Evolutionary conservation across 2,329 filamentous ascomycete genomes (phyloP), one percentile per base, ranked within the genome.

Genomic region (Epichloe scottii): DNA sequence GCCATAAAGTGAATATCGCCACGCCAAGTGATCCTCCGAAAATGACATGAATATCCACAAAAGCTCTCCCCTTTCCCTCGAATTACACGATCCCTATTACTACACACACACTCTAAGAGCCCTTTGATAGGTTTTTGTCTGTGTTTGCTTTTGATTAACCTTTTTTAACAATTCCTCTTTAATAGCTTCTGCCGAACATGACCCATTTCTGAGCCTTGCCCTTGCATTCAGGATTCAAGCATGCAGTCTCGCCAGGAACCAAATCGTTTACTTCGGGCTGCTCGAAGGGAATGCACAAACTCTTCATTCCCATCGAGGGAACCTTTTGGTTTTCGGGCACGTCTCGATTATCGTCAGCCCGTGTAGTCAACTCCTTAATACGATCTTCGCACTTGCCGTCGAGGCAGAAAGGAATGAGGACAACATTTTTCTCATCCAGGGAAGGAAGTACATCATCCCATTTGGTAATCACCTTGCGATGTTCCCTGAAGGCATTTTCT

Each of bases 401-500:
- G 55, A 90, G 74, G 66, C 94, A 98, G 75, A 89, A 87, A 49
- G 91, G 91, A 57, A 97, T 94, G 54, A 97, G 74, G 42, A 94
- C 84, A 42, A 97, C 83, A 64, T 97, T 95, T 79, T 94, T 95
- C 65, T 79, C 75, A 68, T 98, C 93, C 40, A 98, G 80, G 0
- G 88, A 82, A 7, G 93, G 91, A 44, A 93, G 81, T 51, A 98
- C 94, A 49, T 95, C 85, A 39, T 88, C 84, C 93, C 93, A 98
- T 58, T 90, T 81, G 46, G 81, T 87, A 59, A 97, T 75, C 56
- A 85, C 72, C 59, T 93, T 78, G 55, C 90, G 83, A 73, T 97
- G 91, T 54, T 83, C 76, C 46, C 81, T 77, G 78, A 88, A 98
- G 7, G 84, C 74, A 54, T 77, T 76, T 57, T 94, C 84, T 14